These are phyloP conservation scores for Austroboletus novae-zelandiae DNA, from an alignment of 1,284 basidiomycete species.

Conservation along the genomic window DNA sequence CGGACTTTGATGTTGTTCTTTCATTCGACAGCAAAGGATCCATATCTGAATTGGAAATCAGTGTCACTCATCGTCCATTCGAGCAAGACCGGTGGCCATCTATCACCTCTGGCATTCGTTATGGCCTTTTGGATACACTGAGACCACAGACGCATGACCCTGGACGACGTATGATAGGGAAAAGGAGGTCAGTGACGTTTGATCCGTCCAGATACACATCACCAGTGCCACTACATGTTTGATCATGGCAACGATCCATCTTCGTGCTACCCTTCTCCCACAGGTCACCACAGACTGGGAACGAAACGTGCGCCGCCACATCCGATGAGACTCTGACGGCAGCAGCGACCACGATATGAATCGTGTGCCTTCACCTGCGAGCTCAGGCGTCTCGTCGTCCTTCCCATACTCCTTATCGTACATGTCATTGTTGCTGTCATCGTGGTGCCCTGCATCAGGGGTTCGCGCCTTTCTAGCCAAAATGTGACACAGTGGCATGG, in stretches of 20 bases:
- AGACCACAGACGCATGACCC: background rate
- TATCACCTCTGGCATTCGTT: background rate
- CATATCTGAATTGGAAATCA: background rate
- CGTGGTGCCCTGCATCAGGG: too few species aligned
- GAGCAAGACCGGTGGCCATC: background rate
- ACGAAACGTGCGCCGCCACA: background rate
- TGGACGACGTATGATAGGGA: background rate
- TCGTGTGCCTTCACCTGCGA: too few species aligned
- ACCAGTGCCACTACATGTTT: background rate
- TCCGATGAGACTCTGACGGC: too few species aligned
- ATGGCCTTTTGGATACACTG: background rate
- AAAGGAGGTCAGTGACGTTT: background rate
- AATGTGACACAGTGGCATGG: too few species aligned
- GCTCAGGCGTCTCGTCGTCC: too few species aligned
- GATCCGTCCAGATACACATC: background rate
- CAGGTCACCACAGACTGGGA: background rate
- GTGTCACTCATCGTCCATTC: background rate
- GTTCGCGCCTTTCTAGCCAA: too few species aligned
- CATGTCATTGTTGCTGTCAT: too few species aligned
- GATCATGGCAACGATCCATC: background rate
- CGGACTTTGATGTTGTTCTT: background rate
- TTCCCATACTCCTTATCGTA: too few species aligned
- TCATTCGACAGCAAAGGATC: background rate
- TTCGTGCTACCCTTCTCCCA: background rate
- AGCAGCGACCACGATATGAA: too few species aligned